Conservation (phyloP, 2,329 filamentous ascomycete genomes). For the Massarina eburnea region DNA sequence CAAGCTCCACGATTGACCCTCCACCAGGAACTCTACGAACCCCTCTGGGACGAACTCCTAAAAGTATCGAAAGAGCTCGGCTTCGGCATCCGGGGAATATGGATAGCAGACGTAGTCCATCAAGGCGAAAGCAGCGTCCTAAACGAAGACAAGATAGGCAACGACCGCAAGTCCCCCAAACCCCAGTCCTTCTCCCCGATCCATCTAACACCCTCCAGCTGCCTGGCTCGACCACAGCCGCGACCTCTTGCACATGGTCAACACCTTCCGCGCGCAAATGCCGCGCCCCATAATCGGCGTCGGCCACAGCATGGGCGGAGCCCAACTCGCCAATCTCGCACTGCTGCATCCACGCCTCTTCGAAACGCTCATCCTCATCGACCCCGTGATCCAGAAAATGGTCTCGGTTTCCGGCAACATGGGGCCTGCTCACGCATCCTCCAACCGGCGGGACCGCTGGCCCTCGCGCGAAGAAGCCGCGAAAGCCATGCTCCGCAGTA, state of each 20-base stretch:
- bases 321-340: conserved; percentile 70
- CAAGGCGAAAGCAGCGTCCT: conserved; percentile 78
- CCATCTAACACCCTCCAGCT: conserved; percentile 52
- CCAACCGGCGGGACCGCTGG: conserved; percentile 78
- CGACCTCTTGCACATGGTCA: conserved; percentile 83
- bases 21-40: conserved; percentile 81
- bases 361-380: conserved; percentile 73
- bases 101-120: conserved; percentile 86
- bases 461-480: conserved; percentile 71
- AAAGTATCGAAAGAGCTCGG: conserved; percentile 58
- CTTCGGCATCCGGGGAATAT: conserved; percentile 77
- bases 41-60: conserved; percentile 83
- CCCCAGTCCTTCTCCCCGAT: background rate
- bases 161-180: conserved; percentile 68
- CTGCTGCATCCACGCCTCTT: conserved; percentile 81
- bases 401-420: conserved; percentile 47
- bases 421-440: conserved; percentile 62
- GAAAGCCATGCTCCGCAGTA: conserved; percentile 65
- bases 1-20: conserved; percentile 7
- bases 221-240: conserved; percentile 84
- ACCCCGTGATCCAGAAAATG: conserved; percentile 70
- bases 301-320: conserved; percentile 86
- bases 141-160: conserved; percentile 75
- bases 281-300: conserved; percentile 80
- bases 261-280: conserved; percentile 77